These are phyloP conservation scores for Saxophila tyrrhenica DNA, from an alignment of 495 filamentous ascomycete genomes.

Conservation along the genomic window DNA sequence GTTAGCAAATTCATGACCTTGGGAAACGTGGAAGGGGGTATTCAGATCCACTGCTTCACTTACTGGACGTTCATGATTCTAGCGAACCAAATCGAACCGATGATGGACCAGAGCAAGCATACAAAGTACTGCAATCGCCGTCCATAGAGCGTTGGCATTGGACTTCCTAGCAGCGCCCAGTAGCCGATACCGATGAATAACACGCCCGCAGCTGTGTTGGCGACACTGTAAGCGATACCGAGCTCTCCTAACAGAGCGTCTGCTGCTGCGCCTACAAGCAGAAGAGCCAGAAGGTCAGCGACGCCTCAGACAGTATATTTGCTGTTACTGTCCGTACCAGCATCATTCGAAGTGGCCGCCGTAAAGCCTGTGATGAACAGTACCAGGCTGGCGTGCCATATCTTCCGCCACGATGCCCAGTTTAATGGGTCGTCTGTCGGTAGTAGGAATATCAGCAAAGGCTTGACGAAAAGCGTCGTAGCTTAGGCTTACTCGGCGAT, in stretches of 20 bases:
- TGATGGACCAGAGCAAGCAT: conserved; percentile 2
- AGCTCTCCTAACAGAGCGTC: conserved; percentile 1
- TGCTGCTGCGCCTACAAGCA: no score
- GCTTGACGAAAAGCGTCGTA: background rate
- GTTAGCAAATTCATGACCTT: no score
- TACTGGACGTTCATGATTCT: background rate
- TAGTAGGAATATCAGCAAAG: background rate
- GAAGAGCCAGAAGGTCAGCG: no score
- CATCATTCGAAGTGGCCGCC: conserved; percentile 11
- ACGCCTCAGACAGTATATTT: no score
- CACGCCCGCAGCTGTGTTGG: conserved; percentile 9
- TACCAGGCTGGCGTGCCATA: conserved; percentile 9
- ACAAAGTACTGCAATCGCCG: conserved; percentile 5
- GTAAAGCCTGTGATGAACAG: conserved; percentile 11
- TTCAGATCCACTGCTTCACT: no score
- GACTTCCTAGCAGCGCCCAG: conserved; percentile 5
- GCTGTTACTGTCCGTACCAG: no score
- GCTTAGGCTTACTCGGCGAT: background rate
- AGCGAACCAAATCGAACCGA: conserved; percentile 8
- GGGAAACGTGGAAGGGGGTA: no score
- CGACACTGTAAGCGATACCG: conserved; percentile 2
- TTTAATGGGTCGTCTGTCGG: background rate
- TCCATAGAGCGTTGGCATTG: conserved; percentile 6
- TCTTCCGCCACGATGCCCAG: conserved; percentile 7
- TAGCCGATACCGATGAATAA: conserved; percentile 10